phyloP scores from a whole-genome alignment of 805 yeast species.

The Ogataea trehaloabstinens region DNA sequence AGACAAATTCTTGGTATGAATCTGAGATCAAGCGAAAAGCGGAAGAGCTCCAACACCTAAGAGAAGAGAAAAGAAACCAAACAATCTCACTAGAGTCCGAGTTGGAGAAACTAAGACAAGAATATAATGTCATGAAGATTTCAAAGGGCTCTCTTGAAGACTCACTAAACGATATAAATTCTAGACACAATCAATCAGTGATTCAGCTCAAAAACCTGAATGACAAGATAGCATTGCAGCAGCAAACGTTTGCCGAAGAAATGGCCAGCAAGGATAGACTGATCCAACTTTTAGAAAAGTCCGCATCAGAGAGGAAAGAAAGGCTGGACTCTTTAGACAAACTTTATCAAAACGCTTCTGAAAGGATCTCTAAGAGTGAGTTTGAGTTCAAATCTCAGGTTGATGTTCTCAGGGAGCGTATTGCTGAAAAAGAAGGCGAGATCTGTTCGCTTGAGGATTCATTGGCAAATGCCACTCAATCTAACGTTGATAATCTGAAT shows the following conservation, averaged over 20 bases:
- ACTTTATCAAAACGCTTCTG: constrained; percentile 40
- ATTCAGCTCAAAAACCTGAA: constrained; percentile 46
- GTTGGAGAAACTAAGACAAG: constrained; percentile 35
- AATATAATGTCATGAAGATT: constrained; percentile 24
- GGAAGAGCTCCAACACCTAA: constrained; percentile 26
- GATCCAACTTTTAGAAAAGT: constrained; percentile 52
- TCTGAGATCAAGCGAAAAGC: constrained; percentile 31
- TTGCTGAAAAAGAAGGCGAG: constrained; percentile 36
- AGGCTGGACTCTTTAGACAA: constrained; percentile 55
- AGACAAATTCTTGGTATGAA: constrained; percentile 35
- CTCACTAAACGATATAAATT: constrained; percentile 36
- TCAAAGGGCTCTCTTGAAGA: constrained; percentile 33
- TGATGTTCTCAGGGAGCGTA: constrained; percentile 34
- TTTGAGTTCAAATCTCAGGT: constrained; percentile 36
- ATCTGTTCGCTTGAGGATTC: constrained; percentile 43
- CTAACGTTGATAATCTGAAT: constrained; percentile 8
- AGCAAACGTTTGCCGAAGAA: constrained; percentile 55
- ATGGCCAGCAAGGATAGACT: constrained; percentile 61
- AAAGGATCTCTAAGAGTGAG: constrained; percentile 37
- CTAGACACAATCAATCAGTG: constrained; percentile 41
- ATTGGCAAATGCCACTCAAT: constrained; percentile 40
- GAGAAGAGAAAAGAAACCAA: constrained; percentile 30
- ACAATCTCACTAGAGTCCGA: constrained; percentile 33
- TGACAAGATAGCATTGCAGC: constrained; percentile 40
- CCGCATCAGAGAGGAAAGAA: constrained; percentile 48